Base-by-base conservation (phyloP, 352 stramenopile genomes). In the Phytopythium litorale region DNA sequence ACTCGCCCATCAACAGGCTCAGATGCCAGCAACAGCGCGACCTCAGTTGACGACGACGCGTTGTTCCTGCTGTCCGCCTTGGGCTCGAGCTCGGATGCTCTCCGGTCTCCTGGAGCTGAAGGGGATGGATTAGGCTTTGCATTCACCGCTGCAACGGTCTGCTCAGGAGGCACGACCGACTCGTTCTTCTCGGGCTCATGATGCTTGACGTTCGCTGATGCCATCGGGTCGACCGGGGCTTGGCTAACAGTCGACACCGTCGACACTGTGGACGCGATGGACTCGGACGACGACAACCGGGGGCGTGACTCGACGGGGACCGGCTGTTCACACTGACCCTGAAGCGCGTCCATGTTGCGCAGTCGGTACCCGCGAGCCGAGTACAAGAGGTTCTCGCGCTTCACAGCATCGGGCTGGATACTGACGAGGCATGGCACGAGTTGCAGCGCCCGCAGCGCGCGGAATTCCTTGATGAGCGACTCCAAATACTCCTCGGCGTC, bases 401-500 rank as follows among this genome's bases (percentile, higher is more conserved):
- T 88, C 59, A 87, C 63, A 30, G 68, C 70, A 43, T 90, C 81
- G 7, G 72, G 75, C 52, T 94, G 84, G 60, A 92, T 72, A 21
- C 66, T 79, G 9, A 87, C 33, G 60, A 94, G 71, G 64, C 82
- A 87, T 19, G 84, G 84, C 4, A 91, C 70, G 18, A 94, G 61
- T 57, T 85, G 69, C 21, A 94, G 70, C 15, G 81, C 72, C 19
- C 81, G 72, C 53, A 90, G 73, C 0, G 57, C 60, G 23, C 77
- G 70, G n/a, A 94, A 67, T n/a, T 85, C 73, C 16, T 78, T 74
- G 23, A 84, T 74, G 16, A 92, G 67, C n/a, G 66, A 75, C n/a
- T 89, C 72, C 40, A 91, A 23, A 52, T 89, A 94, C 52, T 87
- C 81, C 43, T 72, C 56, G 0, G 79, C 59, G 45, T 92, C 84